Base-by-base conservation (phyloP, 257 asterid genomes). In the Voacanga thouarsii region DNA sequence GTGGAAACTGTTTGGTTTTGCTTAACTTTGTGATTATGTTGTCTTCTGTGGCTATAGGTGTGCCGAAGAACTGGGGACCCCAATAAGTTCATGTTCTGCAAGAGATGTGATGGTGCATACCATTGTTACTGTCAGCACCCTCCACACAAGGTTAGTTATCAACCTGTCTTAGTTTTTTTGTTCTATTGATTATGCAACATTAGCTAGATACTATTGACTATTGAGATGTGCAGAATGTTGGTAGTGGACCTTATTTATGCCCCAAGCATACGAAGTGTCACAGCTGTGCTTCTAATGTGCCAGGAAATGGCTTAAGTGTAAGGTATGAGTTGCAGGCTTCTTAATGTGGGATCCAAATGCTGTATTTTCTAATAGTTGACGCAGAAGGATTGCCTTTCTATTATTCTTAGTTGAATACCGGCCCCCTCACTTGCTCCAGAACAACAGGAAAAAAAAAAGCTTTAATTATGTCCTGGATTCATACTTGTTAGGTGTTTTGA, bases 111-210 rank as follows among this genome's bases (percentile, higher is more conserved):
- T 83, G 94, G 87, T 81, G 99, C 99, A 76, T 82, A 76, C 72
- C 98, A 96, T 81, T 94, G 98, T 82, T 96, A 93, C 84, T 96
- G 99, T 79, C 96, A 90, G 84, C 98, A 96, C 80, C 99, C 97
- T 82, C 96, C 99, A 28, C 99, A 93, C 84, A 96, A 93, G 99
- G 99, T 96, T 80, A 59, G 82, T 61, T 65, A 49, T 64, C 47
- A 53, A 66, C 37, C 60, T 67, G 51, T 47, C 9, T 28, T 44
- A 30, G 26, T 70, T 43, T 74, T 39, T 30, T 37, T 68, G 30
- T 21, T 67, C 8, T 37, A 6, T 68, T 44, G 19, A 49, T 76
- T 76, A 30, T 49, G 56, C 43, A 61, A 60, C 68, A 53, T 67
- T 47, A 45, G 47, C 45, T 72, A 49, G 69, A 24, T 77, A 44